Conservation (phyloP, 1,284 basidiomycete species). For the Amylostereum chailletii region DNA sequence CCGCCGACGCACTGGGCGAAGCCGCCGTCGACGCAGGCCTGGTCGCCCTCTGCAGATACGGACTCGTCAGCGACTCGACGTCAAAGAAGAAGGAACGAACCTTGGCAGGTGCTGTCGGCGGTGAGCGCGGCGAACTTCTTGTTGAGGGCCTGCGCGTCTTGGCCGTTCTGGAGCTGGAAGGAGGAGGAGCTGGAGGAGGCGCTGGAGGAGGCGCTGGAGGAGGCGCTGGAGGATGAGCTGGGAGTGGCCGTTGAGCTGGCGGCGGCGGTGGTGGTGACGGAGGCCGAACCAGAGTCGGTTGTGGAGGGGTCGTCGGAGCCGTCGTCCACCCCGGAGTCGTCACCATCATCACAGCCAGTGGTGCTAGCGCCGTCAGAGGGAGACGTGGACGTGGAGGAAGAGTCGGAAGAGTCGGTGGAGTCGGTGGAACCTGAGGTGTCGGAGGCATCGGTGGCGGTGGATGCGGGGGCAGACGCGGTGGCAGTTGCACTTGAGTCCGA, state of each 20-base stretch:
- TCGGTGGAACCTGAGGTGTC: background rate
- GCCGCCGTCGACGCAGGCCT: constrained; percentile 23
- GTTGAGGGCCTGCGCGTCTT: constrained; percentile 42
- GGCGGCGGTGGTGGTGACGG: background rate
- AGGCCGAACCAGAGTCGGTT: too few relatives aligned
- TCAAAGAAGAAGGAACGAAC: constrained; percentile 5
- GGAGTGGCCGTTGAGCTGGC: constrained; percentile 4
- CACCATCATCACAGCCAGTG: too few relatives aligned
- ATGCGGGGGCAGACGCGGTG: constrained; percentile 11
- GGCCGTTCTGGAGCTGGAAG: constrained; percentile 22
- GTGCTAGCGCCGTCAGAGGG: background rate
- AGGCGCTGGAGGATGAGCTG: constrained; percentile 6
- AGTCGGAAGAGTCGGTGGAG: constrained; percentile 6
- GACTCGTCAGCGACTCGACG: constrained; percentile 16
- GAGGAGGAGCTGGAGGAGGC: constrained; percentile 4
- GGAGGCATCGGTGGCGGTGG: background rate
- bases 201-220: constrained; percentile 13
- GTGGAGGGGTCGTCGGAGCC: too few relatives aligned
- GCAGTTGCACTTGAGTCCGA: constrained; percentile 10
- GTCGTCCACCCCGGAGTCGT: too few relatives aligned
- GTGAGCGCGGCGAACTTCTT: constrained; percentile 36
- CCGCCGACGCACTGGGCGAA: constrained; percentile 37
- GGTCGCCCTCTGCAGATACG: constrained; percentile 37
- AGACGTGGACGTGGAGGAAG: constrained; percentile 6
- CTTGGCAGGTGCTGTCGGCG: constrained; percentile 28